Base-by-base conservation (phyloP, 352 stramenopile genomes). In the Pythium phragmiticola region DNA sequence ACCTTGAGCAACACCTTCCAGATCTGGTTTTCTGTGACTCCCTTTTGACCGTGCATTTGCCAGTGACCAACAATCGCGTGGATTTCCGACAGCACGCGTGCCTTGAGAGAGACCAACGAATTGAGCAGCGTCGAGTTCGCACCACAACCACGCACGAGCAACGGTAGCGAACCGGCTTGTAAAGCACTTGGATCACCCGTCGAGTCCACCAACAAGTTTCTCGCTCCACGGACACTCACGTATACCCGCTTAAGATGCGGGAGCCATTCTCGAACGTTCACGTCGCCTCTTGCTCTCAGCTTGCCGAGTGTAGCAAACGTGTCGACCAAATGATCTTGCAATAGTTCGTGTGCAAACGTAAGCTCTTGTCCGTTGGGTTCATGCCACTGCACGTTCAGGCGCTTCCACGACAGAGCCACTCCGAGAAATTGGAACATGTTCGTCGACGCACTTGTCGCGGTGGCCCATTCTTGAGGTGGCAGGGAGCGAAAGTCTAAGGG, bases 341-440 rank as follows among this genome's bases (percentile, higher is more conserved):
- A 48, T 17, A 89, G 50, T 9, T 87, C 66, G 14, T 72, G 76
- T 14, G 74, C 79, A 41, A 92, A 88, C 9, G 46, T 49, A 13
- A 90, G 74, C 48, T 92, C 83, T 5, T 60, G 50, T 54, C 76
- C 73, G 52, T 72, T 77, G 17, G 83, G 83, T 49, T 90, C 79
- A 26, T 92, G 80, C 83, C 83, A 92, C n/a, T 60, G 41, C 3
- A 87, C 64, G 2, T 65, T 66, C 7, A 90, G 43, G 16, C 72
- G 70, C 39, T 79, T 80, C 79, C 79, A 90, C 19, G 76, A 78
- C 54, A 87, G 54, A 0, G 68, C 70, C 23, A 67, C 52, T 3
- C 83, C 83, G 11, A 92, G 58, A 55, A 85, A 92, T 45, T 90
- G 79, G 49, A 83, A 87, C 60, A 81, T 78, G 19, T 76, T 74